phyloP scores from a whole-genome alignment of 371 early-diverging fungal species.

The Haplosporangium sp. region DNA sequence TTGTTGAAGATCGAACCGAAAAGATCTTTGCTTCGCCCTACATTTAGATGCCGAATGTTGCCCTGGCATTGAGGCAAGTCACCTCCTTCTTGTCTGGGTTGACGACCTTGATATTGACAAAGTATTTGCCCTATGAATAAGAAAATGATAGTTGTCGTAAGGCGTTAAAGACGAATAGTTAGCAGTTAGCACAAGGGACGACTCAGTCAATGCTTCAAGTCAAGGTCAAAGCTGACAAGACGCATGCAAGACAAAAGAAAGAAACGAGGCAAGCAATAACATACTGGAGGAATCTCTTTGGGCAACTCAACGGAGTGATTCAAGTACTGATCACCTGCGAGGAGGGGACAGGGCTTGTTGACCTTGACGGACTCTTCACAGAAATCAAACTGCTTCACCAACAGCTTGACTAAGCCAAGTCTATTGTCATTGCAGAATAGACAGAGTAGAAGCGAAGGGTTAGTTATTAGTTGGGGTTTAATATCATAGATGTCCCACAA shows the following conservation, averaged over 20 bases:
- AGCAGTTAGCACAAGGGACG: too few relatives aligned
- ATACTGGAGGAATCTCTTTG: conserved; percentile 61
- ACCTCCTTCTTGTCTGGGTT: conserved; percentile 27
- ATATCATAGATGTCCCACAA: too few relatives aligned
- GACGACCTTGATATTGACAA: conserved; percentile 33
- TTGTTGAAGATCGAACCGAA: too few relatives aligned
- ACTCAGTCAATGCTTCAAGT: too few relatives aligned
- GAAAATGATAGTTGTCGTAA: too few relatives aligned
- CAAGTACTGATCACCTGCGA: conserved; percentile 58
- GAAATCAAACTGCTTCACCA: conserved; percentile 61
- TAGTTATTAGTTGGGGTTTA: background rate
- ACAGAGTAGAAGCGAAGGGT: background rate
- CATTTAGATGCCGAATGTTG: conserved; percentile 19
- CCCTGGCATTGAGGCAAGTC: conserved; percentile 38
- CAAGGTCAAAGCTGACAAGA: too few relatives aligned
- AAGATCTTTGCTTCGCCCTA: too few relatives aligned
- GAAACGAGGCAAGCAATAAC: background rate
- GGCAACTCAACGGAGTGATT: conserved; percentile 64
- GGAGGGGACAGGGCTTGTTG: conserved; percentile 67
- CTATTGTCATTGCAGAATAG: conserved; percentile 10
- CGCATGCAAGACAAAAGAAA: background rate
- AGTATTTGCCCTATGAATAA: conserved; percentile 34
- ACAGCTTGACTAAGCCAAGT: conserved; percentile 57
- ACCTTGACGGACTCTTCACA: conserved; percentile 63
- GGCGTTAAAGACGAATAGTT: too few relatives aligned